Percentiles rank a stretch among this genome's conserved stretches.
phyloP scores from a whole-genome alignment of 2,329 filamentous ascomycete genomes.

The Hypocreales sp. region DNA sequence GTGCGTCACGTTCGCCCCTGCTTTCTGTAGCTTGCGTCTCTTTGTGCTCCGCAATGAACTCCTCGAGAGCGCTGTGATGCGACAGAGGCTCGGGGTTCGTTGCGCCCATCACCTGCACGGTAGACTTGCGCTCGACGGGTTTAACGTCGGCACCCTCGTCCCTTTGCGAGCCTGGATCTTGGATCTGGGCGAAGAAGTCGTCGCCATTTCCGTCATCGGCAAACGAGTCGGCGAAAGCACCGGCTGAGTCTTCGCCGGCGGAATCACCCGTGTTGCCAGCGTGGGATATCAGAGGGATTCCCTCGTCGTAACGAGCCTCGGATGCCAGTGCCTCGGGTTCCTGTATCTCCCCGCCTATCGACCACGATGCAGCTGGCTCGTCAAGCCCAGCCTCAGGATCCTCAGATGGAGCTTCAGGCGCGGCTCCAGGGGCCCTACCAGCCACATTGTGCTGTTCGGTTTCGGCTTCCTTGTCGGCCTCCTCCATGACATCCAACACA shows the following conservation, averaged over 20 bases:
- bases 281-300: conserved; percentile 44
- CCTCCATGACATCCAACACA: conserved; percentile 35
- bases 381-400: conserved; percentile 4
- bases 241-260: conserved; percentile 5
- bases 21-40: too few relatives aligned
- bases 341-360: conserved; percentile 26
- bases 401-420: conserved; percentile 1
- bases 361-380: conserved; percentile 15
- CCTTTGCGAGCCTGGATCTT: conserved; percentile 11
- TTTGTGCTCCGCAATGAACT: conserved; percentile 14
- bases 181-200: conserved; percentile 47
- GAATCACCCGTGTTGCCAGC: conserved; percentile 1
- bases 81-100: conserved; percentile 20
- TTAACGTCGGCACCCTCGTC: conserved; percentile 6
- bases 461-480: conserved; percentile 32
- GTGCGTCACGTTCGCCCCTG: too few relatives aligned
- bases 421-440: conserved; percentile 4
- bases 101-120: conserved; percentile 46
- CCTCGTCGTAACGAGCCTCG: conserved; percentile 54
- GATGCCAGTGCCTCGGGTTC: conserved; percentile 24
- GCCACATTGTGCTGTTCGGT: conserved; percentile 21
- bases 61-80: conserved; percentile 15
- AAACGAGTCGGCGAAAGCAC: conserved; percentile 17
- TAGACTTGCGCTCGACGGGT: conserved; percentile 51
- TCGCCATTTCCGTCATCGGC: conserved; percentile 34